Base-by-base conservation (phyloP, 148 eudicot genomes). In the Amaranthus cruentus region DNA sequence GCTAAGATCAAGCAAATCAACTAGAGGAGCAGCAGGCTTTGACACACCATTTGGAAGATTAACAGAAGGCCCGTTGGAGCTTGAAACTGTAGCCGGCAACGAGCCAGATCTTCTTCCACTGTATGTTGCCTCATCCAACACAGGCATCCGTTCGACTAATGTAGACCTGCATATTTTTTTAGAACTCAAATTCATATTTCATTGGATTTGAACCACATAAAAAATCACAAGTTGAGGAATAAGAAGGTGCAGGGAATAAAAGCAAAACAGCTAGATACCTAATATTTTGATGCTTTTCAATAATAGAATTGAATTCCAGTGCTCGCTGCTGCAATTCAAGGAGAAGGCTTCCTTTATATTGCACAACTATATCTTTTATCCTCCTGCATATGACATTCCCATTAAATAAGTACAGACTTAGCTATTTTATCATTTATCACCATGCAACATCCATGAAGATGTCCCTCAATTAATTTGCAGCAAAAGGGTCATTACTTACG, bases 261-360 rank as follows among this genome's bases (percentile, higher is more conserved):
- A 71, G 56, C 14, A 64, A 9, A 1, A 9, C 65, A 6, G 69
- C 66, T 6, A 42, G 51, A 43, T 72, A 88, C 96, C 96, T 82
- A 58, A 90, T 86, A 78, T 88, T 88, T 76, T 87, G 91, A 86
- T 95, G 98, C 87, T 85, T 95, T 74, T 81, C 90, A 65, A 95
- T 85, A 18, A 95, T 81, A 52, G 97, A 88, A 69, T 87, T 88
- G 59, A 95, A 95, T 75, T 95, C 98, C 49, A 89, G 84, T 71
- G 98, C 88, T 88, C 98, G 85, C 81, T 95, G 98, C 79, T 95
- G 98, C 81, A 95, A 87, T 84, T 95, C 98, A 76, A 95, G 96
- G 75, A 86, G 88, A 75, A 90, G 78, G 83, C 87, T 91, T 80
- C 96, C 98, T 71, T 90, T 95, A 71, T 79, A 81, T 71, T 90